phyloP scores from a whole-genome alignment of 805 yeast genomes.

The Spathaspora hagerdaliae region DNA sequence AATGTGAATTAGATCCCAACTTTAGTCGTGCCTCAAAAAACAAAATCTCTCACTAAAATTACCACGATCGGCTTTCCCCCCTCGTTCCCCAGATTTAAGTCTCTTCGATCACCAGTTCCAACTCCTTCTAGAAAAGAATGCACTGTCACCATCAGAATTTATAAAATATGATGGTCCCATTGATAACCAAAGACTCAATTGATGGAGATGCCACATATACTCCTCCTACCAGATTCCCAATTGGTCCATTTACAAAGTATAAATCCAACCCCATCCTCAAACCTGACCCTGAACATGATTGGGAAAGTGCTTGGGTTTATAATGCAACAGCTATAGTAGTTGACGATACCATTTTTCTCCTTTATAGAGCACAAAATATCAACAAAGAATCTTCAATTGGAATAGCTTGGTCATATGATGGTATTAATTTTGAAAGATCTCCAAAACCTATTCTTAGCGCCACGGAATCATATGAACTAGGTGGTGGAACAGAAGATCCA shows the following conservation, averaged over 20 bases:
- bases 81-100: no score
- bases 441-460: constrained; percentile 29
- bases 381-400: constrained; percentile 33
- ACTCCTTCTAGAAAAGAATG: no score
- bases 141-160: no score
- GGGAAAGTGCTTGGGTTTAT: constrained; percentile 36
- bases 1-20: no score
- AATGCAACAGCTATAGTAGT: constrained; percentile 42
- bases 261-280: constrained; percentile 32
- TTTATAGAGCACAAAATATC: constrained; percentile 37
- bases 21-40: no score
- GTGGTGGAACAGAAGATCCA: constrained; percentile 44
- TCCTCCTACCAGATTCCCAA: constrained; percentile 34
- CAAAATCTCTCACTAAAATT: no score
- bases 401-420: constrained; percentile 39
- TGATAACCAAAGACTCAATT: constrained; percentile 18
- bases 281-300: constrained; percentile 35
- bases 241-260: constrained; percentile 38
- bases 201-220: constrained; percentile 29
- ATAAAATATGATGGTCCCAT: constrained; percentile 23
- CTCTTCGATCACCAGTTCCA: no score
- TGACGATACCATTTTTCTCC: constrained; percentile 30
- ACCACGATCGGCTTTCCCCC: no score
- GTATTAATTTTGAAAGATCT: constrained; percentile 27
- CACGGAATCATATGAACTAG: constrained; percentile 35